phyloP scores from a whole-genome alignment of 2,329 filamentous ascomycete species.

The Fusarium equiseti region DNA sequence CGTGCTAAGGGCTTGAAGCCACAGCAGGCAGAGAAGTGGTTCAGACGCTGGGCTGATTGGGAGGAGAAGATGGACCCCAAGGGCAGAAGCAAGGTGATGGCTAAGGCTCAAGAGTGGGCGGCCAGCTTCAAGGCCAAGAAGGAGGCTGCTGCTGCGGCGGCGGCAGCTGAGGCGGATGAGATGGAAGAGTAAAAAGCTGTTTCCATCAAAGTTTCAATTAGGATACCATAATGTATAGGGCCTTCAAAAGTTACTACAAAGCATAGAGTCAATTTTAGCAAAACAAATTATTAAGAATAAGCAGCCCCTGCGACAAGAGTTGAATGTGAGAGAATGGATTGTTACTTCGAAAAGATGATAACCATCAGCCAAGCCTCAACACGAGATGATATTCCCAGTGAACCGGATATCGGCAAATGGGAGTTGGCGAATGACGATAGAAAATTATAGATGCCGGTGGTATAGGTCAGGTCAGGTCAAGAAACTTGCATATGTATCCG shows the following conservation, averaged over 20 bases:
- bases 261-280: slow-evolving; percentile 33
- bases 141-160: slow-evolving; percentile 52
- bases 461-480: slow-evolving; percentile 2
- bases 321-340: neutral
- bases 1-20: slow-evolving; percentile 80
- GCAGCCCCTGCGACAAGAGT: neutral
- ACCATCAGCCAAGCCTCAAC: slow-evolving; percentile 27
- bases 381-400: slow-evolving; percentile 20
- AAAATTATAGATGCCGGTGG: neutral
- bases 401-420: slow-evolving; percentile 17
- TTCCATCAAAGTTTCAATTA: slow-evolving; percentile 28
- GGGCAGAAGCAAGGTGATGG: slow-evolving; percentile 77
- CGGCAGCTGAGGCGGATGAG: slow-evolving; percentile 50
- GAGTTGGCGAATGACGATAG: slow-evolving; percentile 9
- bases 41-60: slow-evolving; percentile 91
- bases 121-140: slow-evolving; percentile 62
- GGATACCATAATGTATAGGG: slow-evolving; percentile 45
- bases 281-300: neutral
- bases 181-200: slow-evolving; percentile 49
- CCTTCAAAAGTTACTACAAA: slow-evolving; percentile 42
- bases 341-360: neutral
- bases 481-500: slow-evolving; percentile 1
- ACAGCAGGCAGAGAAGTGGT: slow-evolving; percentile 86
- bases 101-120: slow-evolving; percentile 78
- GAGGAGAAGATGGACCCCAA: slow-evolving; percentile 79